Evolutionary conservation across 2,329 filamentous ascomycete genomes (phyloP).

Genomic region (Trichophyton simii): DNA sequence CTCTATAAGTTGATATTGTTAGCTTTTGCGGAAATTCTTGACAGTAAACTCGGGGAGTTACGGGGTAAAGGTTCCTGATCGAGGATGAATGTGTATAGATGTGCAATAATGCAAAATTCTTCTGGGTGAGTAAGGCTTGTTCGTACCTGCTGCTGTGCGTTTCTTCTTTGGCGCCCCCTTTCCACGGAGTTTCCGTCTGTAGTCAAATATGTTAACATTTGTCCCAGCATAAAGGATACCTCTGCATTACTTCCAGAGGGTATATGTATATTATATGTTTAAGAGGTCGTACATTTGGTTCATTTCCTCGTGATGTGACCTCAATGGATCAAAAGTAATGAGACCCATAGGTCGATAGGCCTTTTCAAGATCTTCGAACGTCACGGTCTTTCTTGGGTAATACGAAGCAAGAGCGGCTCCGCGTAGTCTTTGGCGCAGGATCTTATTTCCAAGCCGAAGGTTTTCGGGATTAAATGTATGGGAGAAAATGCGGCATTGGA

Average conservation of each 20-base stretch:
- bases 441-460: constrained; percentile 75
- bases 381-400: constrained; percentile 66
- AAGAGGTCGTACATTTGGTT: constrained; percentile 42
- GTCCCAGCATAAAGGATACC: neutral
- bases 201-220: constrained; percentile 3
- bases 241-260: neutral
- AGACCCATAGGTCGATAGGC: constrained; percentile 53
- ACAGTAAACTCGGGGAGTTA: neutral
- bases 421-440: constrained; percentile 74
- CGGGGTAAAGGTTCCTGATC: neutral
- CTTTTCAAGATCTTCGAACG: constrained; percentile 60
- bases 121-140: neutral
- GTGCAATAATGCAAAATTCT: neutral
- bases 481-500: constrained; percentile 83
- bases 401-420: constrained; percentile 77
- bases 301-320: constrained; percentile 64
- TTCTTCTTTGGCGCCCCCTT: constrained; percentile 84
- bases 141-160: constrained; percentile 36
- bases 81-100: neutral
- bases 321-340: constrained; percentile 64
- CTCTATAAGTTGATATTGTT: constrained; percentile 6
- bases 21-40: neutral
- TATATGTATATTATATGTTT: neutral
- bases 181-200: constrained; percentile 57
- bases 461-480: constrained; percentile 79